Percentiles rank a stretch among this genome's conserved stretches.
Evolutionary conservation across 2,329 filamentous ascomycete genomes (phyloP).

Genomic region (Aspergillus novoparasiticus): DNA sequence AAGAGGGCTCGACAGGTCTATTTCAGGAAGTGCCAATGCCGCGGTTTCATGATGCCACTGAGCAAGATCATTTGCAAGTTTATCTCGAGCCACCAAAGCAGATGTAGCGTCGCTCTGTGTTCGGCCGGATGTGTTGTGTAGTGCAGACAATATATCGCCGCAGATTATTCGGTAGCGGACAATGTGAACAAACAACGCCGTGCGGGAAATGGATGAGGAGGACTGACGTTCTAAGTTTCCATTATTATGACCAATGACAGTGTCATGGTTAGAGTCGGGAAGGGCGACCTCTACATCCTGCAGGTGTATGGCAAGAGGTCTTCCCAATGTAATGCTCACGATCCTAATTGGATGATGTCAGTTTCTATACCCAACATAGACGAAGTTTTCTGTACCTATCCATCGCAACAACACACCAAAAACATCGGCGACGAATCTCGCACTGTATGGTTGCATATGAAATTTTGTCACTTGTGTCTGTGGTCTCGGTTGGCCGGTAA

Average conservation of each 20-base stretch:
- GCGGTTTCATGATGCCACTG: background rate
- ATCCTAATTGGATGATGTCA: background rate
- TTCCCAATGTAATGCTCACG: background rate
- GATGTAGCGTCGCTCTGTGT: background rate
- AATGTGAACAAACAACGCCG: background rate
- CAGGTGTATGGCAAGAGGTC: background rate
- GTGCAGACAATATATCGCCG: background rate
- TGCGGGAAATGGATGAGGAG: background rate
- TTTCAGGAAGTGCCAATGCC: background rate
- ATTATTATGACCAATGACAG: background rate
- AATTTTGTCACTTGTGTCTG: background rate
- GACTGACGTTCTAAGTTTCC: background rate
- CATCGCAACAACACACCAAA: background rate
- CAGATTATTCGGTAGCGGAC: background rate
- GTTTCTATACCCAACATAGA: background rate
- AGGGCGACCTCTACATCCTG: background rate
- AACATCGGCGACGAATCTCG: background rate
- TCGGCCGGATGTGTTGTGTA: background rate
- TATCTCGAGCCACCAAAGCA: background rate
- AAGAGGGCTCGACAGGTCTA: background rate
- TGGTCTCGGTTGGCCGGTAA: background rate
- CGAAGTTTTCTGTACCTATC: background rate
- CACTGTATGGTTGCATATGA: background rate
- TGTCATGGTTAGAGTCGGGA: background rate
- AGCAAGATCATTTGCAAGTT: background rate